Evolutionary conservation across 805 yeast genomes (phyloP), one percentile per base, ranked within the genome.

Genomic region (Candida awuae): DNA sequence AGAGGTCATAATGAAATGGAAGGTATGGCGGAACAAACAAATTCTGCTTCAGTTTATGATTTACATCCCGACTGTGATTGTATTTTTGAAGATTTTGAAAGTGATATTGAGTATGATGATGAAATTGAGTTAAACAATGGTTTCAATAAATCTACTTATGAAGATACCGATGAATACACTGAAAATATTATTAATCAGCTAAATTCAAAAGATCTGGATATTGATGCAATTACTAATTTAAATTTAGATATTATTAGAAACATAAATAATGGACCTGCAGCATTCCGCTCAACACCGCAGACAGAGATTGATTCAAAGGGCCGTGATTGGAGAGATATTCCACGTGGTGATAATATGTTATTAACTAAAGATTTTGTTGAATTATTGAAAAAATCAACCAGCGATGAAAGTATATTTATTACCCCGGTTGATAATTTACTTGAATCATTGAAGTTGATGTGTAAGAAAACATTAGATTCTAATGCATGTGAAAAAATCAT

Each of bases 261-360:
- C 8, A 31, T 37, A 9, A 36, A 44, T 15, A 41, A 39, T 30
- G 44, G 39, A 4, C 58, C 62, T 10, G 45, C 52, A 4, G 68
- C 71, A 1, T 57, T 62, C 1, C 51, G 72, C 44, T 54, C 67
- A 4, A 43, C 51, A 8, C 45, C 50, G 2, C 53, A 60, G 1
- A 59, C 73, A 28, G 76, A 73, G 35, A 71, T 74, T 53, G 84
- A 77, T 53, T 69, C 72, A 20, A 54, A 65, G 33, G 85, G 84
- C 0, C 63, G 73, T 26, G 87, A 81, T 58, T 79, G 87, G 84
- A 61, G 86, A 49, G 87, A 80, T 55, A 65, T 78, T 10, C 81
- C 84, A 3, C 61, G 86, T 35, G 84, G 75, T 3, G 63, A 63
- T 1, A 81, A 81, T 51, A 56, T 60, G 10, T 56, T 60, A 27